Percentiles rank a stretch among this genome's conserved stretches.
Conservation (phyloP, 768 basidiomycete species). For the Pilatotrama ljubarskyi region DNA sequence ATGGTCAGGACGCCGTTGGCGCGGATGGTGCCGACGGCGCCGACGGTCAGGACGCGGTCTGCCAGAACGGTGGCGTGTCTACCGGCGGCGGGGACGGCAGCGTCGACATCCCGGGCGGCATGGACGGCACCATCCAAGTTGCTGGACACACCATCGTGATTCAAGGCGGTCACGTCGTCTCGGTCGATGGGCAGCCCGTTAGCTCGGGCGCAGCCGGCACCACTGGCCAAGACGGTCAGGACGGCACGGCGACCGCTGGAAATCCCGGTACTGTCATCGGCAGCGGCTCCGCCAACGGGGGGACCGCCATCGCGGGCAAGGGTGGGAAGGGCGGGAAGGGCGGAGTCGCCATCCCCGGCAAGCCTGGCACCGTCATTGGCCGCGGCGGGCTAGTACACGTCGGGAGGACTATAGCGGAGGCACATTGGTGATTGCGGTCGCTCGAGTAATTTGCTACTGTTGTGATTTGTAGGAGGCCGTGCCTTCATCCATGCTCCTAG, state of each 20-base stretch:
- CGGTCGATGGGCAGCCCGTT: not conserved
- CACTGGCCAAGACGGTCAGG: not conserved
- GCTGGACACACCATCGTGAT: constrained; percentile 5
- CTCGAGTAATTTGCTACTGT: no score
- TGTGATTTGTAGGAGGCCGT: no score
- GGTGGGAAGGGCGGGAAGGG: not conserved
- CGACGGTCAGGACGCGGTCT: not conserved
- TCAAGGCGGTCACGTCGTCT: constrained; percentile 2
- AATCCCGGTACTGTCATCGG: not conserved
- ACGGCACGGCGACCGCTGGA: not conserved
- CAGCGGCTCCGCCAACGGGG: not conserved
- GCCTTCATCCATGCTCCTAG: no score
- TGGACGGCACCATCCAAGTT: not conserved
- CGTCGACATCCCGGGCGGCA: not conserved
- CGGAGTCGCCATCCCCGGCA: no score
- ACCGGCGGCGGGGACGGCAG: not conserved
- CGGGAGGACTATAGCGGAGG: no score
- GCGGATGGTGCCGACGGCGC: not conserved
- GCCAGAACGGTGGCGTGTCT: not conserved
- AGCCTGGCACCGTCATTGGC: no score
- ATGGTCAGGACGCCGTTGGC: not conserved
- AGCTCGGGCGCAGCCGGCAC: not conserved
- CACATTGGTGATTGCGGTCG: no score
- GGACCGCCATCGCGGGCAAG: not conserved
- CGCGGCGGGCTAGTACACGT: no score